phyloP scores from a whole-genome alignment of 2,329 filamentous ascomycete species.

The Epichloe elymi region DNA sequence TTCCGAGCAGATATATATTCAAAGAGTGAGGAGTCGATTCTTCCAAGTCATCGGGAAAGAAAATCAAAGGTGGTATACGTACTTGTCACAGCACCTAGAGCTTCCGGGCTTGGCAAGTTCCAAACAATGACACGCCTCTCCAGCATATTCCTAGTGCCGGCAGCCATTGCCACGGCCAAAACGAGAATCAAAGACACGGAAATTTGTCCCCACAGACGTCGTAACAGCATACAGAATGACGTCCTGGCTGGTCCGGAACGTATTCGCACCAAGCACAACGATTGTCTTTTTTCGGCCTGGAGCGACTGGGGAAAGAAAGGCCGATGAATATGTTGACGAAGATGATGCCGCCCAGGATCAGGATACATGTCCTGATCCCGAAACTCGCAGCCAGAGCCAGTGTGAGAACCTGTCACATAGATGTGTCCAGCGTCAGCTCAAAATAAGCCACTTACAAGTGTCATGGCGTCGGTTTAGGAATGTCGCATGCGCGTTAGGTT shows the following conservation, averaged over 20 bases:
- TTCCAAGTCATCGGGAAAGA: not conserved
- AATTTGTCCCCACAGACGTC: constrained; percentile 29
- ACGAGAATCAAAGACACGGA: constrained; percentile 32
- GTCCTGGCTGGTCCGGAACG: constrained; percentile 20
- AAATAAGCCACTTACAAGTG: not conserved
- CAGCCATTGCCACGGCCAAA: constrained; percentile 41
- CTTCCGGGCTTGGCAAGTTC: constrained; percentile 33
- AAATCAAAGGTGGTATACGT: constrained; percentile 13
- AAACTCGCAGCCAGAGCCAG: constrained; percentile 44
- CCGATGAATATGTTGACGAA: constrained; percentile 22
- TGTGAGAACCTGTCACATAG: constrained; percentile 28
- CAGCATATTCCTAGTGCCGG: constrained; percentile 33
- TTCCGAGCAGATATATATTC: constrained; percentile 17
- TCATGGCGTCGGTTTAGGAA: no score
- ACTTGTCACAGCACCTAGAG: constrained; percentile 35
- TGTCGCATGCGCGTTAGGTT: no score
- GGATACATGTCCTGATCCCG: constrained; percentile 34
- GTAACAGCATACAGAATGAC: constrained; percentile 25
- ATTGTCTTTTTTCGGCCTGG: constrained; percentile 26
- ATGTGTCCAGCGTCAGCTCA: no score
- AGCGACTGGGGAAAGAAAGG: constrained; percentile 28
- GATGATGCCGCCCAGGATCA: constrained; percentile 28
- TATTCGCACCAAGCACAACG: constrained; percentile 26
- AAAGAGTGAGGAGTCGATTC: not conserved
- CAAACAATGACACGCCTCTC: constrained; percentile 34